phyloP scores from a whole-genome alignment of 805 yeast genomes.

The Sugiyamaella mastotermitis region DNA sequence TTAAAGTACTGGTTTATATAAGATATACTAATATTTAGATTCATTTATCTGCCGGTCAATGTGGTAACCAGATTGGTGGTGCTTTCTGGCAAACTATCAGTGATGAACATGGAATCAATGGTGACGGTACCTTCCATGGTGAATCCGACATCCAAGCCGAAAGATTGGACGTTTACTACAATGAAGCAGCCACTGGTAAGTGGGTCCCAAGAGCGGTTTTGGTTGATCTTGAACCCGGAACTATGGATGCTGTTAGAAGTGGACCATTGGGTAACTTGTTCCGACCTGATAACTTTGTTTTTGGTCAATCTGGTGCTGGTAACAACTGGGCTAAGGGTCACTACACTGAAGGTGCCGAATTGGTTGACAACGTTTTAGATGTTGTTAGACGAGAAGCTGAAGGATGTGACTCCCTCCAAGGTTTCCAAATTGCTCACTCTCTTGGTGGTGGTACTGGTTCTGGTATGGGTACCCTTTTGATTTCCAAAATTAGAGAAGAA shows the following conservation, averaged over 20 bases:
- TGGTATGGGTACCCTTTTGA: conserved; percentile 88
- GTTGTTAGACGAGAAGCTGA: conserved; percentile 92
- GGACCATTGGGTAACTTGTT: conserved; percentile 79
- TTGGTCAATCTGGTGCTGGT: conserved; percentile 90
- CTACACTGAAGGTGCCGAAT: conserved; percentile 94
- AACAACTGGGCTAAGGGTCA: conserved; percentile 97
- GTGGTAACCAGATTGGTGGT: conserved; percentile 85
- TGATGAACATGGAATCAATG: conserved; percentile 37
- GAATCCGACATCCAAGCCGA: conserved; percentile 28
- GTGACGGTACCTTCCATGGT: conserved; percentile 28
- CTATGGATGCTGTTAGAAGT: conserved; percentile 76
- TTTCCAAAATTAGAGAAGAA: conserved; percentile 83
- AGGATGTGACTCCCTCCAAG: conserved; percentile 87
- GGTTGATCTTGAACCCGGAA: conserved; percentile 92
- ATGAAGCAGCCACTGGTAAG: conserved; percentile 79
- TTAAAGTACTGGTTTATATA: too few species aligned
- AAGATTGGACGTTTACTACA: conserved; percentile 76
- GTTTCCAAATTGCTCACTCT: conserved; percentile 84
- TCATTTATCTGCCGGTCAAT: conserved; percentile 95
- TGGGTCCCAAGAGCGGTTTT: conserved; percentile 91
- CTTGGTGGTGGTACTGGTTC: conserved; percentile 94
- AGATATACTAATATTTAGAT: conserved; percentile 47
- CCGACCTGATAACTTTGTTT: conserved; percentile 87
- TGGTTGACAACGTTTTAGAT: conserved; percentile 84
- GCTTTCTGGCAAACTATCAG: conserved; percentile 39